Evolutionary conservation across 495 filamentous ascomycete species (phyloP).

Genomic region (Bacidia gigantensis): DNA sequence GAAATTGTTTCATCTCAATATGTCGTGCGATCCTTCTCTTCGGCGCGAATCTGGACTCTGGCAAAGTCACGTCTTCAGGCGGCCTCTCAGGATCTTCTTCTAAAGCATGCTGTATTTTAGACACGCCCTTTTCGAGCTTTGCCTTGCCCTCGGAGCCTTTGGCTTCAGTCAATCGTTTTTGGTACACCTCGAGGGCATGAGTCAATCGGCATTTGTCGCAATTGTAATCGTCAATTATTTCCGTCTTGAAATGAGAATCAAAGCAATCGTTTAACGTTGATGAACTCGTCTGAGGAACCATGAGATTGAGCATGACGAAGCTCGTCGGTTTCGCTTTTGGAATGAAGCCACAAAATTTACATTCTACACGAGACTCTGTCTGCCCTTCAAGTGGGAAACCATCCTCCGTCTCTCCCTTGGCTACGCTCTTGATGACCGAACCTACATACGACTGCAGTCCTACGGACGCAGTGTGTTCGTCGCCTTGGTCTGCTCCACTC

Average conservation of each 20-base stretch:
- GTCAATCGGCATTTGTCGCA: slow-evolving; percentile 86
- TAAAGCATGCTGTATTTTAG: slow-evolving; percentile 45
- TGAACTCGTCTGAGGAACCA: slow-evolving; percentile 66
- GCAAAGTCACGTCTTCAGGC: slow-evolving; percentile 59
- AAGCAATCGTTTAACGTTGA: slow-evolving; percentile 64
- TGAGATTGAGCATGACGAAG: slow-evolving; percentile 85
- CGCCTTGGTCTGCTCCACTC: neutral
- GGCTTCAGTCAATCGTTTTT: slow-evolving; percentile 34
- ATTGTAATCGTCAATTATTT: slow-evolving; percentile 91
- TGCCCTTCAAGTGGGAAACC: slow-evolving; percentile 79
- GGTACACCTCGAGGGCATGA: slow-evolving; percentile 46
- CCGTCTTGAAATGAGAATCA: slow-evolving; percentile 84
- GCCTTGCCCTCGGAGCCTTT: slow-evolving; percentile 32
- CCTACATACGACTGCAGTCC: neutral
- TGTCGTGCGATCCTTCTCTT: slow-evolving; percentile 74
- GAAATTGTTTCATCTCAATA: slow-evolving; percentile 72
- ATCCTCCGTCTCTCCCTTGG: slow-evolving; percentile 37
- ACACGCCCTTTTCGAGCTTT: slow-evolving; percentile 41
- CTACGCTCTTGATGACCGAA: neutral
- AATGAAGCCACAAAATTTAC: slow-evolving; percentile 74
- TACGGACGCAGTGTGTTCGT: neutral
- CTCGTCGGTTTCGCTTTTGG: slow-evolving; percentile 67
- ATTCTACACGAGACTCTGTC: slow-evolving; percentile 86
- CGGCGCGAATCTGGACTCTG: slow-evolving; percentile 56
- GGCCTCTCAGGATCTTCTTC: slow-evolving; percentile 63